Conservation (phyloP, 108 stramenopile genomes). For the Nitzschia palea region DNA sequence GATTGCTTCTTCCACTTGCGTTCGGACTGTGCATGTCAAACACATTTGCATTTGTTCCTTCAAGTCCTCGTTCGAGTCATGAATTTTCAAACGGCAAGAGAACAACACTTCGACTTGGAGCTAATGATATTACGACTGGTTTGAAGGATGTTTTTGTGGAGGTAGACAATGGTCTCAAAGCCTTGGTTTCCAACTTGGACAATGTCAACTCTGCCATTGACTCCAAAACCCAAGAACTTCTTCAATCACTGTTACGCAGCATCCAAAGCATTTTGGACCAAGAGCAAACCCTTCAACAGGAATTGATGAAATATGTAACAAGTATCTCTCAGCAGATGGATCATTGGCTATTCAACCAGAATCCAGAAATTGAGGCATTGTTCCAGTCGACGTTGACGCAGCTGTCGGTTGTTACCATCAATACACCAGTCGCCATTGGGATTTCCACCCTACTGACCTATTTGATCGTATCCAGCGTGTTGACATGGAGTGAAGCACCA, state of each 20-base stretch:
- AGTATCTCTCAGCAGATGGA: conserved; percentile 7
- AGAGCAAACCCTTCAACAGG: not conserved
- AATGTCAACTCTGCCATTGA: not conserved
- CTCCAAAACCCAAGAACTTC: not conserved
- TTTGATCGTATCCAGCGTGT: conserved; percentile 3
- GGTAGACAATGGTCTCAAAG: not conserved
- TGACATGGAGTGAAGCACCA: conserved; percentile 27
- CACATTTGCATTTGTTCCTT: too few species aligned
- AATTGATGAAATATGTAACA: not conserved
- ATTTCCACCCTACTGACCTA: conserved; percentile 6
- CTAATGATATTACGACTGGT: not conserved
- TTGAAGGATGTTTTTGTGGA: not conserved
- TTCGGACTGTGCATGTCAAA: too few species aligned
- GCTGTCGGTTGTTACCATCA: not conserved
- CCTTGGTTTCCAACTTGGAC: not conserved
- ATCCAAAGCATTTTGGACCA: not conserved
- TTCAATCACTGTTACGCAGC: not conserved
- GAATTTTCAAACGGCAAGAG: not conserved
- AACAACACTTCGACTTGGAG: not conserved
- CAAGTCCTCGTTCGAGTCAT: too few species aligned
- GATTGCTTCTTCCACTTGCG: too few species aligned
- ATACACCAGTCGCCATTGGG: conserved; percentile 19
- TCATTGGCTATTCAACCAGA: conserved; percentile 3
- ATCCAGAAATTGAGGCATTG: not conserved
- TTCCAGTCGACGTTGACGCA: not conserved